phyloP scores from a whole-genome alignment of 208 protist species.

The Leptomonas pyrrhocoris region DNA sequence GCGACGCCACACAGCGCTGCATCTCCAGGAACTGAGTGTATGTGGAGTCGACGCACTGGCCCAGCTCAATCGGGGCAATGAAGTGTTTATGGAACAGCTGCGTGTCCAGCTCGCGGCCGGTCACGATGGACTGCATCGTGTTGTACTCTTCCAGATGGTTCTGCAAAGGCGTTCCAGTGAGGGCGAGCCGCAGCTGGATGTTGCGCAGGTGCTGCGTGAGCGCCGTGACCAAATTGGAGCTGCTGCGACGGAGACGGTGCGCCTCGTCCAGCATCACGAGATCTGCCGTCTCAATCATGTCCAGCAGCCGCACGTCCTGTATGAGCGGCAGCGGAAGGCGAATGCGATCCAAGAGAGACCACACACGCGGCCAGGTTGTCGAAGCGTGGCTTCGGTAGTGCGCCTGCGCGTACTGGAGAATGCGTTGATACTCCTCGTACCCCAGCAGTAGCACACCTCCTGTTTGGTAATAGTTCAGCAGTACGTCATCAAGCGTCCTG shows the following conservation, averaged over 20 bases:
- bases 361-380: constrained; percentile 36
- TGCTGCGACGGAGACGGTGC: constrained; percentile 62
- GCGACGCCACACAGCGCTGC: constrained; percentile 72
- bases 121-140: constrained; percentile 86
- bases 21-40: constrained; percentile 77
- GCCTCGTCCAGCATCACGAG: constrained; percentile 86
- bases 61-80: constrained; percentile 63
- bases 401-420: constrained; percentile 33
- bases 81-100: constrained; percentile 68
- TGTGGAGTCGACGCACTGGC: constrained; percentile 72
- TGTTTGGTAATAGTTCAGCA: constrained; percentile 53
- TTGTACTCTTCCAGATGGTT: constrained; percentile 92
- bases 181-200: constrained; percentile 78
- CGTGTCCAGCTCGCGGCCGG: constrained; percentile 48
- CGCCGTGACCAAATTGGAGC: constrained; percentile 51
- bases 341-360: constrained; percentile 40
- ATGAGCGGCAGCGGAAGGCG: constrained; percentile 49
- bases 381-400: constrained; percentile 12
- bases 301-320: constrained; percentile 40
- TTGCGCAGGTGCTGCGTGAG: constrained; percentile 52
- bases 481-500: constrained; percentile 27
- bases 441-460: constrained; percentile 82
- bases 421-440: constrained; percentile 84
- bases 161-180: constrained; percentile 91
- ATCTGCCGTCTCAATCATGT: constrained; percentile 72